Base-by-base conservation (phyloP, 1,284 basidiomycete genomes). In the Puccinia horiana region DNA sequence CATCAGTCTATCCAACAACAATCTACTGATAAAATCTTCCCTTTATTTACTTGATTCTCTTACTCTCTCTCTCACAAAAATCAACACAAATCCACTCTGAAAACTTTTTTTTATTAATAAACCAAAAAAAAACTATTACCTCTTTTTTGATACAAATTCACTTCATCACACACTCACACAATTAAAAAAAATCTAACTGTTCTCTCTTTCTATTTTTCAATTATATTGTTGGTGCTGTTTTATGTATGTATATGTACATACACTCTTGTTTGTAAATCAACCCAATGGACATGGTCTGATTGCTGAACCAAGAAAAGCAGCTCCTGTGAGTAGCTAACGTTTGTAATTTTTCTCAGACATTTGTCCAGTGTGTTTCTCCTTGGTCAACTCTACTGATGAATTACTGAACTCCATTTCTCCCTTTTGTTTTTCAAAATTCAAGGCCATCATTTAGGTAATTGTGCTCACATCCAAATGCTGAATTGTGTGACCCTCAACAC, bases 401-500 rank as follows among this genome's bases (percentile, higher is more conserved):
- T 35, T 8, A 65, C 35, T 65, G 32, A 6, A 4, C 20, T 65
- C 18, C 29, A 6, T 58, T 18, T 63, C 32, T 63, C 32, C 14
- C 32, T 35, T 37, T 29, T 26, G 4, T 69, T 8, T n/a, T 5
- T 26, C 26, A 73, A 49, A 29, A n/a, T 29, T 73, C 49, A 18
- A 52, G 70, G 49, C 70, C 70, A 6, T 73, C 70, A 52, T 73
- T 73, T 35, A 52, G 20, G 23, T 49, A 49, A 37, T 73, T 49
- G 49, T 49, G 70, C 47, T 73, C 70, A 49, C 70, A 73, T 23
- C 70, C 70, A 23, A 73, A 54, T 54, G 70, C 49, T 32, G 70
- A 73, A 1, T 23, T 73, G 6, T 49, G 42, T 20, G 70, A 73
- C 54, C 9, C 70, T 37, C 70, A 52, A 18, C 49, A 72, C 47